Conservation (phyloP, 225 moss, liverwort and hornwort species). For the Polytrichum formosum region DNA sequence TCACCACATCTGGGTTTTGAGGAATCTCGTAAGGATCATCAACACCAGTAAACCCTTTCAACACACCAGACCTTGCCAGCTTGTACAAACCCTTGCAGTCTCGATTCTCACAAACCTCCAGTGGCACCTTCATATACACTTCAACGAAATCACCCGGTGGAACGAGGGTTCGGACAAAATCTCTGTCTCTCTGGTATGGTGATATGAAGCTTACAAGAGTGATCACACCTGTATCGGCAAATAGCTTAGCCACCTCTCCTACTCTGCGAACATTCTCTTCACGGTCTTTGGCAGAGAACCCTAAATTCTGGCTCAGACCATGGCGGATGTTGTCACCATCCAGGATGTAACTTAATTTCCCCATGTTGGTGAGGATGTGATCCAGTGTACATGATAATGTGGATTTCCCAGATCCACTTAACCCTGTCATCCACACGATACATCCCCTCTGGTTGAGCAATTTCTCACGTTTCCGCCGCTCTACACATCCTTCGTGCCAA, state of each 20-base stretch:
- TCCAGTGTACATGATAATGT: conserved; percentile 80
- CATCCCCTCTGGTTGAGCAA: conserved; percentile 76
- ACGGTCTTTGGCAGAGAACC: conserved; percentile 68
- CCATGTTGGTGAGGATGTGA: conserved; percentile 55
- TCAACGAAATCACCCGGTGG: conserved; percentile 69
- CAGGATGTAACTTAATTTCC: conserved; percentile 67
- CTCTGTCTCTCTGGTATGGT: conserved; percentile 67
- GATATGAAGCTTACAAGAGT: conserved; percentile 78
- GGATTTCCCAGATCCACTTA: conserved; percentile 89
- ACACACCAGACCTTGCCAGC: conserved; percentile 70
- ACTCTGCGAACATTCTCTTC: conserved; percentile 87
- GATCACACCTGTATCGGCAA: conserved; percentile 75
- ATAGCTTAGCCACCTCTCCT: conserved; percentile 80
- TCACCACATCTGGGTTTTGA: conserved; percentile 52
- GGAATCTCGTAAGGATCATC: conserved; percentile 86
- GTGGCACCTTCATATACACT: conserved; percentile 81
- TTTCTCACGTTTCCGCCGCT: conserved; percentile 46
- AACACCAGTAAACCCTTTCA: conserved; percentile 78
- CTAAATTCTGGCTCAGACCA: conserved; percentile 74
- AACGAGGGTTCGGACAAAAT: conserved; percentile 57
- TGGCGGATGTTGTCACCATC: conserved; percentile 92
- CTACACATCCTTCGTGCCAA: conserved; percentile 72
- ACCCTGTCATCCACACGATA: conserved; percentile 83
- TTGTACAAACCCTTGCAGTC: conserved; percentile 92
- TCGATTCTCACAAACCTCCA: conserved; percentile 71